Base-by-base conservation (phyloP, 2,329 filamentous ascomycete species). In the Fonsecaea nubica region DNA sequence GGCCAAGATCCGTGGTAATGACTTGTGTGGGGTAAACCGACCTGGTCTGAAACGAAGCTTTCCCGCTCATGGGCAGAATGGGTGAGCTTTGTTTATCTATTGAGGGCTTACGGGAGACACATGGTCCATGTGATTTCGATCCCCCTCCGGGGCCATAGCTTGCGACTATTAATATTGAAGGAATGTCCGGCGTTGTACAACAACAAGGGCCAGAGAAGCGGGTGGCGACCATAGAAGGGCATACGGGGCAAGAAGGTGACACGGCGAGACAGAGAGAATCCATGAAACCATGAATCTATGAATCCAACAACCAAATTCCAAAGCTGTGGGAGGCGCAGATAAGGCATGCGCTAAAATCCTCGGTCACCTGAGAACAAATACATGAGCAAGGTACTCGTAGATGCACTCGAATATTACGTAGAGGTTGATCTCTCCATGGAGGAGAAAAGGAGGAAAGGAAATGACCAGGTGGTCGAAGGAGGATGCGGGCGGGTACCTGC, bases 161-260 rank as follows among this genome's bases (percentile, higher is more conserved):
- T 61, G 32, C 45, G 33, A 61, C 48, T 61, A 52, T 40, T 52
- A 61, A 53, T 45, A 62, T 18, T 30, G 52, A n/a, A 58, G 52
- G 60, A 45, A 62, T 56, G 60, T 53, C 52, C 60, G 52, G 60
- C 33, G 60, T 62, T 12, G 60, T 25, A 62, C 60, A 52, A 18
- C n/a, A 38, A 48, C 42, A 62, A 62, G 60, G 60, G 36, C 60
- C 10, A 45, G 50, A 30, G 30, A 45, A 56, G 18, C 21, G 48
- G 35, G 52, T 53, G 53, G 30, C 53, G n/a, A 36, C 25, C 45
- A 30, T 33, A n/a, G n/a, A 36, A 30, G 32, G 10, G 33, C 48
- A 56, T 32, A 42, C n/a, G 15, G 52, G 52, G 35, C 52, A 45
- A 21, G 35, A 38, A 21, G 55, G 55, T 42, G 35, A 58, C 33